Evolutionary conservation across 345 rosid species (phyloP), one percentile per base, ranked within the genome.

Genomic region (Cochlearia excelsa): DNA sequence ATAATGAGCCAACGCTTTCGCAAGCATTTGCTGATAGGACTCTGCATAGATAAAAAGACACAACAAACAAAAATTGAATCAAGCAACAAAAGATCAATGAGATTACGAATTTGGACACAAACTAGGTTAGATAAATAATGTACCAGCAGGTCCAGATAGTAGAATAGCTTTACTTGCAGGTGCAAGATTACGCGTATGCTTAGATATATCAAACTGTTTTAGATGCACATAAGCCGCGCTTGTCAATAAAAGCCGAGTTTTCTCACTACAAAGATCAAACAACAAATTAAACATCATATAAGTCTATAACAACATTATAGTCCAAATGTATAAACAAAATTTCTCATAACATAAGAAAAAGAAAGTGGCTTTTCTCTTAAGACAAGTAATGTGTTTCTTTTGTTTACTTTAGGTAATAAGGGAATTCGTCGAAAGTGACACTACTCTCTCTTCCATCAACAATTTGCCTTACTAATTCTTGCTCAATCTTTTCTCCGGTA

Each of bases 131-230:
- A n/a, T n/a, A n/a, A n/a, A n/a, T n/a, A n/a, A n/a, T n/a, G n/a
- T n/a, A 94, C 99, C 97, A 10, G 97, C 80, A 35, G 93, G 86
- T 57, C 97, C 99, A 1, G 97, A 87, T 23, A 94, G 83, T 77
- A 94, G 77, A 77, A 94, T 90, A 43, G 88, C 75, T 64, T 81
- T 80, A 63, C 99, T 87, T 2, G 88, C 97, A 64, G 99, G 96
- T 38, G 97, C 81, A 63, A 94, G 97, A 63, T 94, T 90, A 62
- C 99, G 77, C 0, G 88, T 90, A 68, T 94, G 93, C 81, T 81
- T 85, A 8, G 96, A 90, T 61, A 94, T 78, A 51, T 94, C 92
- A 11, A 60, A 67, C 68, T 87, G 87, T 78, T 85, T 90, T 49
- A 94, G 70, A 64, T 90, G 97, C 55, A 90, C 89, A 66, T 66